phyloP scores from a whole-genome alignment of 1,284 basidiomycete genomes.

The Pseudozyma tsukubaensis region DNA sequence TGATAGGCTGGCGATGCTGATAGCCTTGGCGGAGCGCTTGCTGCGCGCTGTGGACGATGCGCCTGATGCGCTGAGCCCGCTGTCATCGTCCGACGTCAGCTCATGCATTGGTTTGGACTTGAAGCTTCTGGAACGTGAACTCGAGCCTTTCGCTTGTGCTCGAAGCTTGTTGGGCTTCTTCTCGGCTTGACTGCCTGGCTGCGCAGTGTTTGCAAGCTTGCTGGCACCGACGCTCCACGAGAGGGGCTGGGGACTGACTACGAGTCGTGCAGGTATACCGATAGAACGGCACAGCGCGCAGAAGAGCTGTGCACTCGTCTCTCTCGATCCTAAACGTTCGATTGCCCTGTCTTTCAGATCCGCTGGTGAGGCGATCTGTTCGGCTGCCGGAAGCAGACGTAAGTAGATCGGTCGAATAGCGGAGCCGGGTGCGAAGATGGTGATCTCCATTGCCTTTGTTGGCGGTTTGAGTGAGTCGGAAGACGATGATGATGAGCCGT shows the following conservation, averaged over 20 bases:
- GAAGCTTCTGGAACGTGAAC: slow-evolving; percentile 13
- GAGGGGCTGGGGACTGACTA: slow-evolving; percentile 89
- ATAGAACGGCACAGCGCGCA: slow-evolving; percentile 88
- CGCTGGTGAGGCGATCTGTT: slow-evolving; percentile 80
- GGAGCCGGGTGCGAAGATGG: slow-evolving; percentile 59
- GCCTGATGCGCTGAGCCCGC: slow-evolving; percentile 18
- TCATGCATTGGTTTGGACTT: slow-evolving; percentile 46
- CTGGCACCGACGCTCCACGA: slow-evolving; percentile 76
- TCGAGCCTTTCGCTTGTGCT: slow-evolving; percentile 10
- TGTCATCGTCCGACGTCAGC: slow-evolving; percentile 52
- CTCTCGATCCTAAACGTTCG: slow-evolving; percentile 82
- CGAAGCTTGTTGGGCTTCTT: slow-evolving; percentile 54
- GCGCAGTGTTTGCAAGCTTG: slow-evolving; percentile 59
- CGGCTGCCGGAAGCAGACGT: slow-evolving; percentile 72
- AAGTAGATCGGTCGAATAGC: slow-evolving; percentile 62
- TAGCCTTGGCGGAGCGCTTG: slow-evolving; percentile 11
- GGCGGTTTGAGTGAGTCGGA: slow-evolving; percentile 16
- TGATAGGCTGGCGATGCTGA: slow-evolving; percentile 18
- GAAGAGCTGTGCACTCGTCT: slow-evolving; percentile 90
- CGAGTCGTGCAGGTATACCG: slow-evolving; percentile 86
- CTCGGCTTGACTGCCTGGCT: slow-evolving; percentile 57
- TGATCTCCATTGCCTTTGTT: slow-evolving; percentile 70
- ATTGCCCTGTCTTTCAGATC: slow-evolving; percentile 90
- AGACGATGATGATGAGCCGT: slow-evolving; percentile 1
- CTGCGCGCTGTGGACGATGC: slow-evolving; percentile 9